Evolutionary conservation across 805 yeast genomes (phyloP).

Genomic region (Lipomyces lipofer): DNA sequence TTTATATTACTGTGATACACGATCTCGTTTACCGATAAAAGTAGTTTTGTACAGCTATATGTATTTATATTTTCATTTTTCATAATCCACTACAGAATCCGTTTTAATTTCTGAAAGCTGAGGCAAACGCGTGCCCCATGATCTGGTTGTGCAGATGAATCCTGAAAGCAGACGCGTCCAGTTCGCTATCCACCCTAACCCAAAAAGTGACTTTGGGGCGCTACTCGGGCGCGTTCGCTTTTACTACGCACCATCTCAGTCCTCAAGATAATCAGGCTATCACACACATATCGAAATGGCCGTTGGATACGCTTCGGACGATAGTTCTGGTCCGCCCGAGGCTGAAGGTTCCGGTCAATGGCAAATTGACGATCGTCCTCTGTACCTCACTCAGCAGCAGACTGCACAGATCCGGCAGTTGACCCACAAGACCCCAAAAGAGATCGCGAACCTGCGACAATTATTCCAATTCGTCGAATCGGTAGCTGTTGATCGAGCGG

Average conservation of each 20-base stretch:
- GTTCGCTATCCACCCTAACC: too few species aligned
- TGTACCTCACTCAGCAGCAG: neutral
- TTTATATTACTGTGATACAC: too few species aligned
- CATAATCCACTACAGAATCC: too few species aligned
- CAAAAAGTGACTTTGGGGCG: too few species aligned
- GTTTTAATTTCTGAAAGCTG: too few species aligned
- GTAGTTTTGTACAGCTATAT: neutral
- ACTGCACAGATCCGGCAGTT: neutral
- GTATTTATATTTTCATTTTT: neutral
- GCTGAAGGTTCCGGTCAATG: neutral
- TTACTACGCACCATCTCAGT: too few species aligned
- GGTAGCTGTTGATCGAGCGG: conserved; percentile 3
- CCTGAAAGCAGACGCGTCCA: too few species aligned
- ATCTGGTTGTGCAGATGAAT: too few species aligned
- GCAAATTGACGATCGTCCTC: neutral
- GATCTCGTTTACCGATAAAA: too few species aligned
- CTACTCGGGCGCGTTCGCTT: too few species aligned
- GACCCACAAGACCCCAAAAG: neutral
- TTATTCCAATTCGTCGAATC: neutral
- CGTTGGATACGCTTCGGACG: conserved; percentile 49
- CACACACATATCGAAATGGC: neutral
- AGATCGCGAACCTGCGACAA: neutral
- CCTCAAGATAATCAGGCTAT: too few species aligned
- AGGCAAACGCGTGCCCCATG: too few species aligned
- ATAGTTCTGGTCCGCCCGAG: neutral